Evolutionary conservation across 1,139 yeast species (phyloP), one percentile per base, ranked within the genome.

Genomic region (Blastobotrys proliferans): DNA sequence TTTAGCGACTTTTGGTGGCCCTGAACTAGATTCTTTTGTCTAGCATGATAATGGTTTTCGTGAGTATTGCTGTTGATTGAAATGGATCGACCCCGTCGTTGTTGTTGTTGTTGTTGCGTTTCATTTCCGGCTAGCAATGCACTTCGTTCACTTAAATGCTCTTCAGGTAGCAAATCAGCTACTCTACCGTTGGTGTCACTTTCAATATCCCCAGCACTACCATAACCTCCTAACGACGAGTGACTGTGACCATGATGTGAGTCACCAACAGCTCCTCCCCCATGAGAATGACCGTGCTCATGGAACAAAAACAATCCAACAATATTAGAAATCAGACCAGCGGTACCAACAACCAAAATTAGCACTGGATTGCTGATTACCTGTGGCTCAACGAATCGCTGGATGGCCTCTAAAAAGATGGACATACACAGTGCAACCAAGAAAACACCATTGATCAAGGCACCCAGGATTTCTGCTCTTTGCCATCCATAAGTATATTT

Each of bases 401-500:
- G 97, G 49, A 92, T 69, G 11, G 98, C 97, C 65, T 92, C 98
- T 51, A 92, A 78, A 56, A 87, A 77, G 58, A 92, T 92, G 31
- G 96, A 82, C 62, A 92, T 82, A 63, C 98, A 92, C 52, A 92
- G 73, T 0, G 97, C 98, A 51, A 92, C 71, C 51, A 92, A 67
- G 56, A 92, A 92, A 11, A 92, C 97, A 1, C 97, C 96, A 60
- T 92, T 92, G 54, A 92, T 77, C 49, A 92, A 72, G 3, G 98
- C 98, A 81, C 97, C 98, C 55, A 87, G 74, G 51, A 88, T 90
- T 67, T 86, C 97, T 5, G 97, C 97, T 58, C 97, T 74, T 66
- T 86, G 94, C 95, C 96, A 86, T 10, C 97, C 97, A 58, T 90
- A 90, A 3, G 97, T 90, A 65, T 85, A 90, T 49, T 79, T 79